Percentiles rank a stretch among this genome's conserved stretches.
Conservation (phyloP, 148 eudicot species). For the Arbutus unedo region DNA sequence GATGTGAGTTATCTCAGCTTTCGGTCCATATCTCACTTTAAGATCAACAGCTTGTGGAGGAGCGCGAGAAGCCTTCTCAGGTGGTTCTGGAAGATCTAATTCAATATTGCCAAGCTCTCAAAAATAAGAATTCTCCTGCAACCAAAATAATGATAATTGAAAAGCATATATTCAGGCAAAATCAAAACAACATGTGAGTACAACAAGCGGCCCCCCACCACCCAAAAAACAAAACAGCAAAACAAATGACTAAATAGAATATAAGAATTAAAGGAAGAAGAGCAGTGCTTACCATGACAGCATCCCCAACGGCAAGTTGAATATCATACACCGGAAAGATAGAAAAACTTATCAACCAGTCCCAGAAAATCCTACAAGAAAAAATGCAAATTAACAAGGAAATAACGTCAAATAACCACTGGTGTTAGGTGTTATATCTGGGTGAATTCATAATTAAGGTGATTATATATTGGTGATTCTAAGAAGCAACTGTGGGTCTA, state of each 20-base stretch:
- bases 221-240: neutral
- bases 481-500: neutral
- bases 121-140: slow-evolving; percentile 88
- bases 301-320: too few species aligned
- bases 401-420: neutral
- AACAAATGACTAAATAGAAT: neutral
- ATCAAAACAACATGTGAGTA: neutral
- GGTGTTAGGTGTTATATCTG: neutral
- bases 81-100: slow-evolving; percentile 78
- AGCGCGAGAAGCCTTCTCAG: slow-evolving; percentile 40
- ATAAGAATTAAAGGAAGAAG: too few species aligned
- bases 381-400: neutral
- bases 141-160: slow-evolving; percentile 5
- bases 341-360: too few species aligned
- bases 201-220: neutral
- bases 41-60: slow-evolving; percentile 75
- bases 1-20: slow-evolving; percentile 86
- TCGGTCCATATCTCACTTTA: slow-evolving; percentile 77
- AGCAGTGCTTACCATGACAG: too few species aligned
- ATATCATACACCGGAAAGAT: too few species aligned
- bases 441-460: too few species aligned
- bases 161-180: neutral
- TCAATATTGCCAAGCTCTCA: slow-evolving; percentile 69
- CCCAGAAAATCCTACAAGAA: too few species aligned
- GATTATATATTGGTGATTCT: neutral